Evolutionary conservation across 176 grass and related monocot genomes (phyloP).

Genomic region (Alopecurus myosuroides): DNA sequence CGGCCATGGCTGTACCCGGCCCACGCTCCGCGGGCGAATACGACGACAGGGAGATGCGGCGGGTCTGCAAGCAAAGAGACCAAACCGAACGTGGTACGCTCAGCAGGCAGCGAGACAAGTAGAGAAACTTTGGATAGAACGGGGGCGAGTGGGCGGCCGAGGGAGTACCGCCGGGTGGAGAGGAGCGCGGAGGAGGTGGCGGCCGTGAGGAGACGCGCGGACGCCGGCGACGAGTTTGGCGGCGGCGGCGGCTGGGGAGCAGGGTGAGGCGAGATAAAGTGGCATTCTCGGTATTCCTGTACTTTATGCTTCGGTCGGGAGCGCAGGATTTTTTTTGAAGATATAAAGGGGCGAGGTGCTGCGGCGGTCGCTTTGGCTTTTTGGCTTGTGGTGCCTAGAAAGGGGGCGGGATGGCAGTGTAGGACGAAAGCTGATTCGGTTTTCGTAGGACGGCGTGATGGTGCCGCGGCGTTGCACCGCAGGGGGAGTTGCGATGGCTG

Average conservation of each 20-base stretch:
- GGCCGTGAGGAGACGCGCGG: not conserved
- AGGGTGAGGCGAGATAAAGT: slow-evolving; percentile 19
- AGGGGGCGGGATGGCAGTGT: too few species aligned
- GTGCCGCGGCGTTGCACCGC: too few species aligned
- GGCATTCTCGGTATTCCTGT: slow-evolving; percentile 9
- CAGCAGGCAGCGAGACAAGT: not conserved
- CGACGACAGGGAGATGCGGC: not conserved
- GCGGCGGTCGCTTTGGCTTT: not conserved
- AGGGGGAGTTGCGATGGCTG: too few species aligned
- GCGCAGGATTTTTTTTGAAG: not conserved
- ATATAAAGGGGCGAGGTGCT: not conserved
- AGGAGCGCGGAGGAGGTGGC: not conserved
- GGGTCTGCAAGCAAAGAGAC: not conserved
- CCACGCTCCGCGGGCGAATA: not conserved
- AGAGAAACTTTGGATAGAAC: not conserved
- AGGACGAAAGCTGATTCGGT: too few species aligned
- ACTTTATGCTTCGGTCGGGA: not conserved
- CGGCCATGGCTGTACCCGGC: not conserved
- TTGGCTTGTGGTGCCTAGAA: not conserved
- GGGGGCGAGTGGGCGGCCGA: not conserved
- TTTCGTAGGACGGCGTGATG: too few species aligned
- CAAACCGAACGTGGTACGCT: not conserved
- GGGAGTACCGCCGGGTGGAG: not conserved
- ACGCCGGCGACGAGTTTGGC: slow-evolving; percentile 16
- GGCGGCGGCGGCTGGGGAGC: slow-evolving; percentile 8